These are phyloP conservation scores for Tetrapisispora phaffii DNA, from an alignment of 805 yeast genomes.

Conservation along the genomic window DNA sequence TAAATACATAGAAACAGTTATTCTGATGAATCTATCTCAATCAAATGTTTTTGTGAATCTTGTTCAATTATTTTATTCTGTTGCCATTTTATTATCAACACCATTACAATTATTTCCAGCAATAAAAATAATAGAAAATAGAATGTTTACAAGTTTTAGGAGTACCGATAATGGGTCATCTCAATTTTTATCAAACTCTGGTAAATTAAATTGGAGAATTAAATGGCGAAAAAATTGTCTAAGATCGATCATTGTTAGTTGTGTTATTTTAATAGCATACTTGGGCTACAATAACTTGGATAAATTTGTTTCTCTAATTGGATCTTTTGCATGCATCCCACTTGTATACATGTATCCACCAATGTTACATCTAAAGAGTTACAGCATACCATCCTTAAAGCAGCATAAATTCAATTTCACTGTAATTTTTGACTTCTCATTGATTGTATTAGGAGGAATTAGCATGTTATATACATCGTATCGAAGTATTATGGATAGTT, in stretches of 20 bases:
- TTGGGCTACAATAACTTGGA: constrained; percentile 63
- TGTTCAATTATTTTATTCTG: constrained; percentile 62
- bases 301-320: constrained; percentile 67
- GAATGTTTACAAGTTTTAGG: constrained; percentile 35
- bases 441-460: constrained; percentile 46
- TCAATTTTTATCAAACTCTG: constrained; percentile 32
- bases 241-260: constrained; percentile 43
- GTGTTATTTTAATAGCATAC: constrained; percentile 50
- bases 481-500: constrained; percentile 32
- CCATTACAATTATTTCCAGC: constrained; percentile 80
- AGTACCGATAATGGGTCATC: constrained; percentile 10
- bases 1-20: constrained; percentile 50
- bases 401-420: constrained; percentile 18
- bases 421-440: constrained; percentile 36
- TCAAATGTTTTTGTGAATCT: constrained; percentile 47
- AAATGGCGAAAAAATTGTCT: constrained; percentile 63
- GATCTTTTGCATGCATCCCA: constrained; percentile 79
- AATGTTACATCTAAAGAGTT: constrained; percentile 52
- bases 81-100: constrained; percentile 67
- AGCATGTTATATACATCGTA: constrained; percentile 60
- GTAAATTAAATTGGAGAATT: constrained; percentile 41
- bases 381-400: constrained; percentile 27
- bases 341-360: constrained; percentile 83
- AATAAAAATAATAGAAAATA: constrained; percentile 58
- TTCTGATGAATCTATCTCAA: constrained; percentile 65